phyloP scores from a whole-genome alignment of 2,329 filamentous ascomycete species.

The Verticillium nubilum region DNA sequence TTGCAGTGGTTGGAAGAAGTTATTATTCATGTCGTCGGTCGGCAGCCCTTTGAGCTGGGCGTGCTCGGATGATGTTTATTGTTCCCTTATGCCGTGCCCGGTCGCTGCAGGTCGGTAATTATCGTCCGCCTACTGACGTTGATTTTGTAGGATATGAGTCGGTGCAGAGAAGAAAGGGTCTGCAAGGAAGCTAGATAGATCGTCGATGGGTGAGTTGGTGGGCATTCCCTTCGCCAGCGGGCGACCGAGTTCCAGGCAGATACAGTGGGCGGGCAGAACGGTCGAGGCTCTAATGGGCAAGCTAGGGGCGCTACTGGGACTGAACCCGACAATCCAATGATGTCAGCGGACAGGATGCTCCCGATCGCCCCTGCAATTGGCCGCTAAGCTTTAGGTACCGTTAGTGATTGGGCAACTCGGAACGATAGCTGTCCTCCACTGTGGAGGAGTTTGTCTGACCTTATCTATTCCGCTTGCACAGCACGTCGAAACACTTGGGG shows the following conservation, averaged over 20 bases:
- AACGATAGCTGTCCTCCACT: not conserved
- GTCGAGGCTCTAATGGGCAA: not conserved
- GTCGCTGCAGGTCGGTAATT: too few relatives aligned
- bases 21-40: constrained; percentile 22
- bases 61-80: not conserved
- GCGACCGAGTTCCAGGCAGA: not conserved
- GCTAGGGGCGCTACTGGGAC: not conserved
- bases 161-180: not conserved
- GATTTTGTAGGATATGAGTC: not conserved
- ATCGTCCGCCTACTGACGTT: too few relatives aligned
- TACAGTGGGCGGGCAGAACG: not conserved
- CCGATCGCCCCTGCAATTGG: not conserved
- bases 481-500: not conserved
- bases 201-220: not conserved
- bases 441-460: not conserved
- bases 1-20: constrained; percentile 21
- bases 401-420: not conserved
- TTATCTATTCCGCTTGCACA: not conserved
- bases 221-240: not conserved
- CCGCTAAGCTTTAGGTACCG: not conserved
- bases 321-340: not conserved
- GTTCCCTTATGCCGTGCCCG: too few relatives aligned
- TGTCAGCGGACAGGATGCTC: not conserved
- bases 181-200: not conserved
- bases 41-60: not conserved